phyloP scores from a whole-genome alignment of 441 rosid genomes.

The Gossypium schwendimanii region DNA sequence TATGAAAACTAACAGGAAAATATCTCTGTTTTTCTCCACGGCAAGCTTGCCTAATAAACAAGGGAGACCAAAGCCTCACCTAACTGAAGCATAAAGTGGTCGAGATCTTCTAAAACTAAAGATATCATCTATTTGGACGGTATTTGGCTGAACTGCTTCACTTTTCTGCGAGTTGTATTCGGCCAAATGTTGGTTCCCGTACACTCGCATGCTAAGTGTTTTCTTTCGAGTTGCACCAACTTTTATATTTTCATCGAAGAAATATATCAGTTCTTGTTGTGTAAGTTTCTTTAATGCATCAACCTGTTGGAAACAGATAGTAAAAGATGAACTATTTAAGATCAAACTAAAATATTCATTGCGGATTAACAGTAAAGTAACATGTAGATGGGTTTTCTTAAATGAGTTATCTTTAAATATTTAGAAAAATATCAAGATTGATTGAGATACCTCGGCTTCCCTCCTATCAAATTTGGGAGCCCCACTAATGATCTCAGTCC shows the following conservation, averaged over 20 bases:
- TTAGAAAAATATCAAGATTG: background rate
- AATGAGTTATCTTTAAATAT: background rate
- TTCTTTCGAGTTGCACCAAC: slow-evolving; percentile 55
- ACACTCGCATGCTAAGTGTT: slow-evolving; percentile 55
- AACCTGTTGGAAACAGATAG: slow-evolving; percentile 40
- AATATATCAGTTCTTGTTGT: slow-evolving; percentile 56
- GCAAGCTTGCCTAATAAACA: background rate
- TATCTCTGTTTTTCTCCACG: background rate
- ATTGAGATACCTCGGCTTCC: slow-evolving; percentile 60
- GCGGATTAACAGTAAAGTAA: background rate
- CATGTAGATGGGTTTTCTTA: background rate
- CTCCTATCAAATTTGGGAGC: slow-evolving; percentile 71
- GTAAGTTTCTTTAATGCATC: slow-evolving; percentile 53
- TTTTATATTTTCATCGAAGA: slow-evolving; percentile 60
- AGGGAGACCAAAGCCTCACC: slow-evolving; percentile 38
- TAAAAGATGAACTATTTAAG: background rate
- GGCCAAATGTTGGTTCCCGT: slow-evolving; percentile 49
- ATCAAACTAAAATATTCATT: background rate
- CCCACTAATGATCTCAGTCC: slow-evolving; percentile 57
- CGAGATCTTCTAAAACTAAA: slow-evolving; percentile 72
- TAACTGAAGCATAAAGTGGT: slow-evolving; percentile 74
- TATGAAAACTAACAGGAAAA: background rate
- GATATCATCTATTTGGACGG: slow-evolving; percentile 47
- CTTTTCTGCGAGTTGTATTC: slow-evolving; percentile 39
- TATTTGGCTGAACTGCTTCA: slow-evolving; percentile 25